A percentile compares a stretch with the other conserved stretches of the same genome.
These are phyloP conservation scores for Syzygium grande DNA, from an alignment of 345 rosid genomes.

Conservation along the genomic window DNA sequence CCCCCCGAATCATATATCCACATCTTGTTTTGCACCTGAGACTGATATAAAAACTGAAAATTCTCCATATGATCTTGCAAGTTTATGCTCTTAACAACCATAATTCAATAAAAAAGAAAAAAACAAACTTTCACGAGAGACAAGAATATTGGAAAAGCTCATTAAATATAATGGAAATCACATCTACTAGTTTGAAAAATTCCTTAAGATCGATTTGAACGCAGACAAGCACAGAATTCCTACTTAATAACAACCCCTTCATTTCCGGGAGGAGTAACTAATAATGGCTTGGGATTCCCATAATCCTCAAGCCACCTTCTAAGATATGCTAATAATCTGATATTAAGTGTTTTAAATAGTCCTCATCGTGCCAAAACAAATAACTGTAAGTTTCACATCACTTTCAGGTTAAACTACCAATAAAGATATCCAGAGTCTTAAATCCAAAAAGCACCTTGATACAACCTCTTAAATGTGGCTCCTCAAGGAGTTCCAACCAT, in stretches of 20 bases:
- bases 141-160: neutral
- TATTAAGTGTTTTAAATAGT: no score
- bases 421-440: neutral
- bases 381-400: neutral
- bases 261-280: neutral
- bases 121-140: neutral
- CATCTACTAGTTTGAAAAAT: neutral
- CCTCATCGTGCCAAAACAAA: neutral
- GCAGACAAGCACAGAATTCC: neutral
- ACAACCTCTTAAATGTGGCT: conserved; percentile 79
- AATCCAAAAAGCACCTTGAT: conserved; percentile 29
- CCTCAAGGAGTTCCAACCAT: conserved; percentile 66
- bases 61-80: neutral
- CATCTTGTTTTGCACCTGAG: neutral
- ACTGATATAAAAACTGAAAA: neutral
- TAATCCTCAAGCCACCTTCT: neutral
- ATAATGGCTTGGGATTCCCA: neutral
- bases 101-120: neutral
- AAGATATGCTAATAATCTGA: no score
- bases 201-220: neutral
- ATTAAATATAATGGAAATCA: neutral
- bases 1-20: neutral
- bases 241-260: neutral
- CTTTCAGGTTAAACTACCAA: neutral
- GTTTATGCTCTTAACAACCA: neutral